These are phyloP conservation scores for Asterophora parasitica DNA, from an alignment of 768 basidiomycete species.

Conservation along the genomic window DNA sequence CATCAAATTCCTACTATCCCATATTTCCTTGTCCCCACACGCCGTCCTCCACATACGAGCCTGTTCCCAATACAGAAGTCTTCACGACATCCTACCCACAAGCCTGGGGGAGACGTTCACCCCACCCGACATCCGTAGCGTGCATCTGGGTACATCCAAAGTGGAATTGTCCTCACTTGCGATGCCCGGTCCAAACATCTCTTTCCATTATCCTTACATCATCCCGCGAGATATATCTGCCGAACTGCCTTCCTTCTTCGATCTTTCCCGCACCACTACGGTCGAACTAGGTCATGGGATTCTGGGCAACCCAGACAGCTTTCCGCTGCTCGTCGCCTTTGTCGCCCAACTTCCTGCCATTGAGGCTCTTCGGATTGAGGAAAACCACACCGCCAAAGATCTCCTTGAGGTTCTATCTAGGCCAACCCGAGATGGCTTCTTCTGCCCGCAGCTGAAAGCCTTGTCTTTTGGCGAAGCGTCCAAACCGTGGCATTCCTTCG, in stretches of 20 bases:
- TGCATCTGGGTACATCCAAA: conserved; percentile 4
- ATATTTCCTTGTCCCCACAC: conserved; percentile 16
- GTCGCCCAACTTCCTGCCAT: conserved; percentile 4
- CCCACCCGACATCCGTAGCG: background rate
- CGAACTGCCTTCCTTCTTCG: conserved; percentile 1
- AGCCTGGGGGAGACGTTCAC: conserved; percentile 15
- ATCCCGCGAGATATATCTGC: background rate
- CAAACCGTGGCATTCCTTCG: conserved; percentile 30
- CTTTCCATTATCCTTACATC: conserved; percentile 2
- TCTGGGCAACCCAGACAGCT: conserved; percentile 6
- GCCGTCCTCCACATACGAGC: conserved; percentile 26
- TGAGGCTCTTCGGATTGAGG: background rate
- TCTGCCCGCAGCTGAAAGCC: conserved; percentile 22
- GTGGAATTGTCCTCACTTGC: background rate
- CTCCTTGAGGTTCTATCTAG: conserved; percentile 20
- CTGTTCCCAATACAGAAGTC: conserved; percentile 20
- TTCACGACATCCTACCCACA: conserved; percentile 25
- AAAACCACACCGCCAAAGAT: conserved; percentile 16
- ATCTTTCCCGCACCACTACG: conserved; percentile 21
- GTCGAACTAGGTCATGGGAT: conserved; percentile 21
- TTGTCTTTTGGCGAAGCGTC: conserved; percentile 28
- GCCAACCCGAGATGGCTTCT: background rate
- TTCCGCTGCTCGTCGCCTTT: conserved; percentile 9
- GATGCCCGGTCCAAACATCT: background rate
- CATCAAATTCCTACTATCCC: conserved; percentile 24